Conservation (phyloP, 1,284 basidiomycete genomes). For the Nidula niveotomentosa region DNA sequence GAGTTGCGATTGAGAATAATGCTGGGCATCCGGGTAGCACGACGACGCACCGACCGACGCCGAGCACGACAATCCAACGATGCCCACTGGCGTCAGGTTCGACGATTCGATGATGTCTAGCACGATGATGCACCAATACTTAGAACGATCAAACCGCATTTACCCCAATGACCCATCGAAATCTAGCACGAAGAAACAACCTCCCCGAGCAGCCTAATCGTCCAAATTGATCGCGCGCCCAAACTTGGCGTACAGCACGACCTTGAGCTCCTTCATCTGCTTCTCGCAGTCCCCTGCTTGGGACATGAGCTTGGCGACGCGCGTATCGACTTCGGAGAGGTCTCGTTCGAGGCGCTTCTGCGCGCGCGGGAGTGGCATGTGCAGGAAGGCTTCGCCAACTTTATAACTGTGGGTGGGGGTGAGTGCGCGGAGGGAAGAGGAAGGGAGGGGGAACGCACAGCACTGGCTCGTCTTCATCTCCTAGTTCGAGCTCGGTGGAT, state of each 20-base stretch:
- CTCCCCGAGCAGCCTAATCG: conserved; percentile 35
- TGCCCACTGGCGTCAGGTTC: too few relatives aligned
- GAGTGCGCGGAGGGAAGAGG: neutral
- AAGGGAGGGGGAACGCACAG: conserved; percentile 46
- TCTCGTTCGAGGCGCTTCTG: conserved; percentile 77
- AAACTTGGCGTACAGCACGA: conserved; percentile 88
- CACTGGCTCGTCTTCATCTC: conserved; percentile 80
- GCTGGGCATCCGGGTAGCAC: neutral
- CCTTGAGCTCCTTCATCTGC: conserved; percentile 91
- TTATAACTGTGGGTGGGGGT: conserved; percentile 65
- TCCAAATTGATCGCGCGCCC: conserved; percentile 93
- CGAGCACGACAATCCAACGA: too few relatives aligned
- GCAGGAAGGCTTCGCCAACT: conserved; percentile 88
- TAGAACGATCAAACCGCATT: neutral
- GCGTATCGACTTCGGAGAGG: conserved; percentile 55
- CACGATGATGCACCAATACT: neutral
- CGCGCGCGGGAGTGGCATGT: conserved; percentile 72
- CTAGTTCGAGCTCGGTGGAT: conserved; percentile 84
- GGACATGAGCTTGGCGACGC: conserved; percentile 55
- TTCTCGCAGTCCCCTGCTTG: conserved; percentile 74
- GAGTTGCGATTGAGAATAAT: too few relatives aligned
- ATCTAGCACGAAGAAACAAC: too few relatives aligned
- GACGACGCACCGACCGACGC: neutral
- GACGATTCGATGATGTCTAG: too few relatives aligned
- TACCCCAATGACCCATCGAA: too few relatives aligned